Evolutionary conservation across 2,329 filamentous ascomycete species (phyloP).

Genomic region (Dendrostoma leiphaemia): DNA sequence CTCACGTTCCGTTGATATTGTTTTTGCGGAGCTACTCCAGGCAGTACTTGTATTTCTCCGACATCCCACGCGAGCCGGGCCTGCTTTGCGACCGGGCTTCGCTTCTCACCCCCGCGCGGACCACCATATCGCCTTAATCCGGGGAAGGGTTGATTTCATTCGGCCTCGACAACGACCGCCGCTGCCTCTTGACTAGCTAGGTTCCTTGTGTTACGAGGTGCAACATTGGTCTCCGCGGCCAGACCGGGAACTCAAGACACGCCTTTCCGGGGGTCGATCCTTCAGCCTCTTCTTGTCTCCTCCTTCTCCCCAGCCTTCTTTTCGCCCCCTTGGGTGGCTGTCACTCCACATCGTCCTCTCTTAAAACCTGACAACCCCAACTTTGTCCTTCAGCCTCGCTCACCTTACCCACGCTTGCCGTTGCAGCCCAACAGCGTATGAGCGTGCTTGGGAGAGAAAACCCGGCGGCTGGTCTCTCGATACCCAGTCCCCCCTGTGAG

Average conservation of each 20-base stretch:
- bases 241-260: neutral
- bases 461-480: constrained; percentile 3
- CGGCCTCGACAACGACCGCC: neutral
- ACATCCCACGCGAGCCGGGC: neutral
- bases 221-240: neutral
- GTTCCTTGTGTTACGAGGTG: neutral
- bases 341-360: constrained; percentile 3
- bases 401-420: neutral
- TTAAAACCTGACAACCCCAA: neutral
- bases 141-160: constrained; percentile 1
- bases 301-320: constrained; percentile 6
- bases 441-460: constrained; percentile 10
- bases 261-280: neutral
- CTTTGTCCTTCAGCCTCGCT: neutral
- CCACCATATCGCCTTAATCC: neutral
- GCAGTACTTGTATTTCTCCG: neutral
- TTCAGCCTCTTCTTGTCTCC: neutral
- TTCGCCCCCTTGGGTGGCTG: constrained; percentile 6
- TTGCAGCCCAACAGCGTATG: constrained; percentile 4
- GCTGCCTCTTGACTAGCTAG: constrained; percentile 6
- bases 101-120: neutral
- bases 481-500: constrained; percentile 2
- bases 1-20: neutral
- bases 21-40: neutral
- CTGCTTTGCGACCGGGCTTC: constrained; percentile 2